Evolutionary conservation across 2,329 filamentous ascomycete species (phyloP), one percentile per base, ranked within the genome.

Genomic region (Trichoderma cornu-damae): DNA sequence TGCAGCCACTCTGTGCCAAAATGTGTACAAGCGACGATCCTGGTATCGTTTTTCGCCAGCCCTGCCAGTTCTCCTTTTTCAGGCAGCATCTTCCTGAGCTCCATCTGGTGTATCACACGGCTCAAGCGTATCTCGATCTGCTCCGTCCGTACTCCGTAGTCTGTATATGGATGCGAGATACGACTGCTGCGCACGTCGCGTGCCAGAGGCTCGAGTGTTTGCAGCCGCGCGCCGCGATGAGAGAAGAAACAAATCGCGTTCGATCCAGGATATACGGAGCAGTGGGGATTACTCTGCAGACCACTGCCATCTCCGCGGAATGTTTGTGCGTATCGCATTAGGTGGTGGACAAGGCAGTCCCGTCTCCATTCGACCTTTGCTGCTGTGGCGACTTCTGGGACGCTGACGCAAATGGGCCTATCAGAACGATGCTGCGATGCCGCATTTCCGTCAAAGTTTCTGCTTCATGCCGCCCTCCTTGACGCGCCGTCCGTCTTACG

Each of bases 41-140:
- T 55, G 32, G 51, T 18, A 22, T 8, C 37, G 16, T 24, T 22
- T 9, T 28, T 34, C 24, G 32, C 32, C n/a, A 2, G 6, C 30
- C 47, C 32, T 46, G 52, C 43, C 24, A 6, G 32, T 32, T 55
- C 52, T 55, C 52, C 42, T 55, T 38, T 55, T 43, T 28, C 38
- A 22, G 42, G 16, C 16, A 14, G 46, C 42, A 28, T 12, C 14
- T 47, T 24, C 32, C 43, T 38, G 14, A 38, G 32, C 40, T 54
- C 50, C 40, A 37, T 37, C 40, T 44, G 22, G 49, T 37, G n/a
- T 42, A 34, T 35, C 40, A 26, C 50, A 54, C 38, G 50, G 50
- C 30, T 53, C 28, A n/a, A 43, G 22, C 30, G 50, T 44, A 54
- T 54, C 50, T 54, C 50, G 50, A 54, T 54, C 40, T 34, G 40